These are phyloP conservation scores for Hypocrella siamensis DNA, from an alignment of 2,329 filamentous ascomycete genomes.

Conservation along the genomic window DNA sequence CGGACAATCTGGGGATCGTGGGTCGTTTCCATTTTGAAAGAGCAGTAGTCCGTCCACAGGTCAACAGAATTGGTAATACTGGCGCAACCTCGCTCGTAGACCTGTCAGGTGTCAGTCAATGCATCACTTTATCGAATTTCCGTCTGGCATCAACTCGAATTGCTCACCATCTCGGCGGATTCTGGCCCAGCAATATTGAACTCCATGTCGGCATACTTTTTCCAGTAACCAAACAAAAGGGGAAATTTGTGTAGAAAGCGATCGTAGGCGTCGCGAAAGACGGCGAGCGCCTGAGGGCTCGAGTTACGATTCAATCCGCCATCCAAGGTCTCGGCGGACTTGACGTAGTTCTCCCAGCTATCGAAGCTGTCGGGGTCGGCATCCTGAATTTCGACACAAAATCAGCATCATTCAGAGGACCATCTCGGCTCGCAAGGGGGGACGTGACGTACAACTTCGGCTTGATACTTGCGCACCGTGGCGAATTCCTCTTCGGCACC, in stretches of 20 bases:
- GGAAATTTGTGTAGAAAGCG: slow-evolving; percentile 89
- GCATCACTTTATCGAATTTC: too few relatives aligned
- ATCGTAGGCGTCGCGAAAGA: slow-evolving; percentile 78
- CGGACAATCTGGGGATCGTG: slow-evolving; percentile 89
- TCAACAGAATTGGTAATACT: slow-evolving; percentile 90
- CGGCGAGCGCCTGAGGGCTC: slow-evolving; percentile 79
- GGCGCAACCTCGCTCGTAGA: slow-evolving; percentile 89
- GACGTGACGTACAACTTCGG: slow-evolving; percentile 52
- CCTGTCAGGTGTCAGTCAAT: slow-evolving; percentile 38
- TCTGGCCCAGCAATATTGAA: slow-evolving; percentile 95
- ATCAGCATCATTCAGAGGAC: slow-evolving; percentile 2
- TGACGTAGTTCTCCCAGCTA: slow-evolving; percentile 83
- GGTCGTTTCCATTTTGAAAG: slow-evolving; percentile 94
- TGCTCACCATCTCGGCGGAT: slow-evolving; percentile 88
- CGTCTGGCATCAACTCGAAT: too few relatives aligned
- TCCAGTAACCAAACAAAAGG: slow-evolving; percentile 96
- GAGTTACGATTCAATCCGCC: slow-evolving; percentile 94
- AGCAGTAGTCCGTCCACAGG: slow-evolving; percentile 93
- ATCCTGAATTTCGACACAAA: slow-evolving; percentile 23
- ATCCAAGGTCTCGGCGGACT: slow-evolving; percentile 69
- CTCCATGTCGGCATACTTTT: slow-evolving; percentile 96
- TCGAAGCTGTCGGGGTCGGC: slow-evolving; percentile 81
- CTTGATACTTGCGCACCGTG: slow-evolving; percentile 64
- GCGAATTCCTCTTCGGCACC: slow-evolving; percentile 67
- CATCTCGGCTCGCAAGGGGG: background rate